phyloP scores from a whole-genome alignment of 345 rosid genomes.

The Pelargonium nanum region DNA sequence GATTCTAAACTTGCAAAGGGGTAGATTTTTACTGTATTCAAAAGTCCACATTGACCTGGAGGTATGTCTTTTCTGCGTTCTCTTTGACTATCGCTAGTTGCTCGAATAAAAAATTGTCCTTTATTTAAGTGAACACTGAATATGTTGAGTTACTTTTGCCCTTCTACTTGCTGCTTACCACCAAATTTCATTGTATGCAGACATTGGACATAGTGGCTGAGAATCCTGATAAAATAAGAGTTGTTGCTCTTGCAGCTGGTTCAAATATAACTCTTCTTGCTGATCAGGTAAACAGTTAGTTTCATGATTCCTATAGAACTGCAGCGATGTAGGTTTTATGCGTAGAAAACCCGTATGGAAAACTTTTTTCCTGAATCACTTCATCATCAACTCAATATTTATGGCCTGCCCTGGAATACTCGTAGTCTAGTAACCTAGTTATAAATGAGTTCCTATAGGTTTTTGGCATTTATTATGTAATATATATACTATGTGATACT shows the following conservation, averaged over 20 bases:
- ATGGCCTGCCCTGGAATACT: background rate
- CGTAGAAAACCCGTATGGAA: background rate
- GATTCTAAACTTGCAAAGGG: too few relatives aligned
- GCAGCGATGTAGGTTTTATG: background rate
- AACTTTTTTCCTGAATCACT: background rate
- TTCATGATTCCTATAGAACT: background rate
- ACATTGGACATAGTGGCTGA: constrained; percentile 87
- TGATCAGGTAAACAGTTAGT: constrained; percentile 53
- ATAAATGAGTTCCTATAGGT: background rate
- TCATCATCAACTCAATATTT: background rate
- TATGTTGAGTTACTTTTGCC: background rate
- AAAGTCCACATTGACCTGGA: too few relatives aligned
- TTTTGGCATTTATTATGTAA: too few relatives aligned
- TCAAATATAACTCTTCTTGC: constrained; percentile 88
- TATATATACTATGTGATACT: too few relatives aligned
- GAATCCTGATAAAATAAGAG: constrained; percentile 77
- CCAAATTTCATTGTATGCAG: constrained; percentile 26
- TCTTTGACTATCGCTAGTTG: too few relatives aligned
- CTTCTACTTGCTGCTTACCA: background rate
- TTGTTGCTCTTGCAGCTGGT: constrained; percentile 95
- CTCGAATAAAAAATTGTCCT: too few relatives aligned
- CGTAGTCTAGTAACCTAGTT: too few relatives aligned
- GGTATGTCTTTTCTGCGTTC: background rate
- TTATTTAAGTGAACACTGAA: too few relatives aligned
- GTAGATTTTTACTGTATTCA: too few relatives aligned